phyloP scores from a whole-genome alignment of 1,139 yeast genomes.

The Sugiyamaella neomexicana region DNA sequence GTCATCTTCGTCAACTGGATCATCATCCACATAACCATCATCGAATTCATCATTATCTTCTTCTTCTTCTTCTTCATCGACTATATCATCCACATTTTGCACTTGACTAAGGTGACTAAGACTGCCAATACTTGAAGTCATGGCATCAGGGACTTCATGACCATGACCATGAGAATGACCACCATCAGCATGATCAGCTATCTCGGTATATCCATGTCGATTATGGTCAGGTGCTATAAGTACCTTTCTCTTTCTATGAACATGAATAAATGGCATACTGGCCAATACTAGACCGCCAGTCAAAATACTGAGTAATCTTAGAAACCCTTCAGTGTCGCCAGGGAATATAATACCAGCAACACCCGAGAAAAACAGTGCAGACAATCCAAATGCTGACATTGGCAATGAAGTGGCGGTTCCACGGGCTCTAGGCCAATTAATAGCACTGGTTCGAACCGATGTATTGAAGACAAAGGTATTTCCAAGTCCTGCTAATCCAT shows the following conservation, averaged over 20 bases:
- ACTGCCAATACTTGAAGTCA: neutral
- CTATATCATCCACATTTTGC: constrained; percentile 12
- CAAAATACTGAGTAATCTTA: constrained; percentile 33
- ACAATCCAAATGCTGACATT: constrained; percentile 41
- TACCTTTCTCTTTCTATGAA: constrained; percentile 21
- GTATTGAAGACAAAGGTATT: constrained; percentile 39
- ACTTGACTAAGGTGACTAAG: neutral
- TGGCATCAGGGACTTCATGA: neutral
- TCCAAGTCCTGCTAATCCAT: constrained; percentile 38
- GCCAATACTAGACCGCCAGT: constrained; percentile 34
- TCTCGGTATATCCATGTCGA: constrained; percentile 15
- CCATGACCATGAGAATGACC: neutral
- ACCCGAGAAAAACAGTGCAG: constrained; percentile 40
- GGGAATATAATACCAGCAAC: constrained; percentile 36
- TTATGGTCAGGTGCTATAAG: constrained; percentile 2
- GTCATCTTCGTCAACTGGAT: constrained; percentile 6
- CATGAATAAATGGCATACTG: constrained; percentile 35
- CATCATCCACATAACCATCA: constrained; percentile 16
- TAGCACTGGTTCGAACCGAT: constrained; percentile 40
- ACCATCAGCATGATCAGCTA: constrained; percentile 6
- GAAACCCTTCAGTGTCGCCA: constrained; percentile 38
- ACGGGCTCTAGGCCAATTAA: constrained; percentile 38
- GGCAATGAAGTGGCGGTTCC: constrained; percentile 43
- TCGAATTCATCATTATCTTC: constrained; percentile 7
- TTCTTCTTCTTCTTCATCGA: too few relatives aligned